A percentile compares a stretch with the other conserved stretches of the same genome.
phyloP scores from a whole-genome alignment of 2,329 filamentous ascomycete species.

The Fusarium robinianum region DNA sequence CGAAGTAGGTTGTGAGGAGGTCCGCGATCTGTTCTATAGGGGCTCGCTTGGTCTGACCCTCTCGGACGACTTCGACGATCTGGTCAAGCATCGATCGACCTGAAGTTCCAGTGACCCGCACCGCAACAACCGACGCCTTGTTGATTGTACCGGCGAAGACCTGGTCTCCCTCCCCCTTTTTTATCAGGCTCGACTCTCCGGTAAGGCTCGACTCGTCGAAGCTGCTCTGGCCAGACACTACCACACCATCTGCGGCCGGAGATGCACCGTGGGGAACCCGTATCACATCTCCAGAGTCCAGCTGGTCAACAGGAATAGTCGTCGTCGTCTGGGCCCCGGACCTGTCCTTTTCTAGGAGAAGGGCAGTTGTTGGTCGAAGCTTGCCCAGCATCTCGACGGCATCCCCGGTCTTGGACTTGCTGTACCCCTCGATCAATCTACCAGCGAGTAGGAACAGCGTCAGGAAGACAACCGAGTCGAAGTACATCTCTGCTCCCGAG shows the following conservation, averaged over 20 bases:
- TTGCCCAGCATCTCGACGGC: constrained; percentile 80
- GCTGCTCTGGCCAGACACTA: constrained; percentile 64
- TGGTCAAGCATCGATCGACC: constrained; percentile 79
- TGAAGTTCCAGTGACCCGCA: constrained; percentile 66
- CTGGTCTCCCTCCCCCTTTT: constrained; percentile 64
- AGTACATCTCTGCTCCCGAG: constrained; percentile 64
- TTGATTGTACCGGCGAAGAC: constrained; percentile 79
- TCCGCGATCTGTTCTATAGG: constrained; percentile 78
- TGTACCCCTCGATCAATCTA: constrained; percentile 83
- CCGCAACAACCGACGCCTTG: constrained; percentile 64
- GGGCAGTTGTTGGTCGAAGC: constrained; percentile 75
- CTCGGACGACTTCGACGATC: constrained; percentile 75
- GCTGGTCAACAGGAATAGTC: constrained; percentile 63
- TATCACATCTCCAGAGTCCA: constrained; percentile 76
- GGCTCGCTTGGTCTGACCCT: constrained; percentile 75
- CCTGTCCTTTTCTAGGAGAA: constrained; percentile 61
- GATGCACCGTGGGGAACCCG: constrained; percentile 78
- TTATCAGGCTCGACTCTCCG: constrained; percentile 71
- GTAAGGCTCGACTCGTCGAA: constrained; percentile 94
- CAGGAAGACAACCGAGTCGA: constrained; percentile 90
- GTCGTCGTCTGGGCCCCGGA: constrained; percentile 44
- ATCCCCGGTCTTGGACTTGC: constrained; percentile 87
- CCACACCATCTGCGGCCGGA: constrained; percentile 78
- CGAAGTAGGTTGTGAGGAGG: constrained; percentile 74
- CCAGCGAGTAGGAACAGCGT: constrained; percentile 82